Evolutionary conservation across 139 green algal genomes (phyloP), one percentile per base, ranked within the genome.

Genomic region (Chlamydomonas urium): DNA sequence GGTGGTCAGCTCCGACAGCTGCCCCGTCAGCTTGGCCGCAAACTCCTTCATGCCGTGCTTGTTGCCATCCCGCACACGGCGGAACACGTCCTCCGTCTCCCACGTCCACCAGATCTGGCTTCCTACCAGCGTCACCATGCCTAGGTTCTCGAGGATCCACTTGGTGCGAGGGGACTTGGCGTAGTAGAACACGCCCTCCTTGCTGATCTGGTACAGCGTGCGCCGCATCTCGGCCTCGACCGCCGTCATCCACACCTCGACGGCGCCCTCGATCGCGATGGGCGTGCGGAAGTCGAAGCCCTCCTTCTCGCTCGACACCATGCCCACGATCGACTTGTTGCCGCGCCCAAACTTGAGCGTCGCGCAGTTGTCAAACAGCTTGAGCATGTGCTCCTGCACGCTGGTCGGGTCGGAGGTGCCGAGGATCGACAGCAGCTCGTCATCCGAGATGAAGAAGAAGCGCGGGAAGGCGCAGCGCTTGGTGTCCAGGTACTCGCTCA

Each of bases 311-410:
- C 79, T 87, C 42, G 81, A 91, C 21, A 74, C 85, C 90, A 97
- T 94, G 72, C 91, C 91, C 8, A 83, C 70, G n/a, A 95, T 85
- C 65, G 48, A 86, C 81, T 94, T 94, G 81, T 94, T 93, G 72
- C 87, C 86, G 63, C 89, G 77, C 1, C 80, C 89, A 74, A 97
- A 96, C 38, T 77, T 84, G 23, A 96, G 76, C 14, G 53, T 14
- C 37, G 89, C 88, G 58, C 89, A 94, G 79, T 97, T 97, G 85
- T 97, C 91, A 76, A 93, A 97, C 10, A 97, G 84, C 89, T 97
- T 97, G 19, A 97, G 84, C 90, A 95, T 94, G 82, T 97, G 91
- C 81, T 97, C 91, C 79, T 96, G 79, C 50, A 87, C 83, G 31
- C 66, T 83, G 28, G 85, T 92, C 2, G 88, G 81, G 77, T 95